These are phyloP conservation scores for Tulasnella sp. DNA, from an alignment of 768 basidiomycete species.

Conservation along the genomic window DNA sequence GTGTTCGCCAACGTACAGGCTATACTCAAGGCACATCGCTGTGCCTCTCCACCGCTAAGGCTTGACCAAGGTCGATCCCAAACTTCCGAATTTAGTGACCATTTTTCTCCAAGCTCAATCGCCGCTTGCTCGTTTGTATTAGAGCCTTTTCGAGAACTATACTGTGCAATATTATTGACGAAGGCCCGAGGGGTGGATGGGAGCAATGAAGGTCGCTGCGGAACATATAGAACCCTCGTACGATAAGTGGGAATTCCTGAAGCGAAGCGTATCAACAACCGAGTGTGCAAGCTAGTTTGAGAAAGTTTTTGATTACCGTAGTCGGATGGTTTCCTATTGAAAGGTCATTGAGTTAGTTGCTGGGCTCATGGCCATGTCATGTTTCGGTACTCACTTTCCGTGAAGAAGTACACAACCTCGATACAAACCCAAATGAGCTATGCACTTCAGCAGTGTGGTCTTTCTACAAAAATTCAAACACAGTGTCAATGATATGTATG, in stretches of 20 bases:
- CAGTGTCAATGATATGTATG: not conserved
- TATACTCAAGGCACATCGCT: conserved; percentile 66
- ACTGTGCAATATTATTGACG: conserved; percentile 41
- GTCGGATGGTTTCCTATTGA: conserved; percentile 20
- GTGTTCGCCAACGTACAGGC: conserved; percentile 61
- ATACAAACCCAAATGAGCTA: conserved; percentile 66
- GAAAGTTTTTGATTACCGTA: conserved; percentile 31
- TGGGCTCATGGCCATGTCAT: not conserved
- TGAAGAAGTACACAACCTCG: conserved; percentile 48
- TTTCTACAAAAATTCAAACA: conserved; percentile 33
- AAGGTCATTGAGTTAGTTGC: not conserved
- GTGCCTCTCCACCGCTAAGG: conserved; percentile 77
- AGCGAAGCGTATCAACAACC: not conserved
- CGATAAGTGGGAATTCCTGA: conserved; percentile 66
- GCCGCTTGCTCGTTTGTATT: conserved; percentile 16
- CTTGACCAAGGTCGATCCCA: conserved; percentile 73
- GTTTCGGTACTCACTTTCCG: conserved; percentile 42
- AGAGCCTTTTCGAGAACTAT: conserved; percentile 33
- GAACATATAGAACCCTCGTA: conserved; percentile 71
- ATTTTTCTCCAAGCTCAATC: conserved; percentile 42
- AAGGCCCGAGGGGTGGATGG: conserved; percentile 70
- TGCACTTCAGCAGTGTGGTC: conserved; percentile 65
- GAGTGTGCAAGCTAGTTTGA: not conserved
- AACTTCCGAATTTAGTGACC: conserved; percentile 53
- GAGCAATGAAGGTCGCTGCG: conserved; percentile 78